Base-by-base conservation (phyloP, 768 basidiomycete genomes). In the Lentinula sp. region DNA sequence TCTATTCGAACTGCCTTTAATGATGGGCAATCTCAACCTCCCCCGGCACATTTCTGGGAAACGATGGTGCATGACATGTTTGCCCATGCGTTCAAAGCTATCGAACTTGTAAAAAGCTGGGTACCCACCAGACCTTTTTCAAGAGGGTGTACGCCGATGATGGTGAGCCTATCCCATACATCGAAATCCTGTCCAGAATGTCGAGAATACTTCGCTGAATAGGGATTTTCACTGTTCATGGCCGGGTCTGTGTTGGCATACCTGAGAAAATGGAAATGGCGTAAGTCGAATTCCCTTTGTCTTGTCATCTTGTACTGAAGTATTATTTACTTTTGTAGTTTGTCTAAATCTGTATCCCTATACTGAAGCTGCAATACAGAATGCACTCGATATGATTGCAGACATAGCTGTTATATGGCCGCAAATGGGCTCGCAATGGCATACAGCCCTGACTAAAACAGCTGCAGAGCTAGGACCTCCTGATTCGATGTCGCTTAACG, bases 71-170 rank as follows among this genome's bases (percentile, higher is more conserved):
- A 63, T 45, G 62, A 63, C 51, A 59, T 63, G 62, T 63, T 63
- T 49, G 37, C 39, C 13, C 62, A 63, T 41, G 62, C 62, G 3
- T 8, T 63, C 6, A 63, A 63, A 48, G 62, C 58, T 7, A 63
- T 63, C 13, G 62, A 63, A 2, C 52, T 63, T 10, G 62, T 63
- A 9, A 63, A 54, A 51, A 59, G 58, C 41, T 63, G 62, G 62
- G 53, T 63, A 35, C 58, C 62, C 3, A 63, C 62, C 8, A 59
- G 58, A 50, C 62, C 62, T 23, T 63, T 63, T 45, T 59, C 62
- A 3, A 58, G 62, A 54, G 62, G 42, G 61, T 72, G 28, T 65
- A 70, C 56, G 52, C 66, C 45, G 66, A 69, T 69, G 67, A 69
- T 58, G 71, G 71, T 53, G 63, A 66, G 59, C 15, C 41, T 1